Evolutionary conservation across 139 green algal genomes (phyloP).

Genomic region (Ulvella scutata): DNA sequence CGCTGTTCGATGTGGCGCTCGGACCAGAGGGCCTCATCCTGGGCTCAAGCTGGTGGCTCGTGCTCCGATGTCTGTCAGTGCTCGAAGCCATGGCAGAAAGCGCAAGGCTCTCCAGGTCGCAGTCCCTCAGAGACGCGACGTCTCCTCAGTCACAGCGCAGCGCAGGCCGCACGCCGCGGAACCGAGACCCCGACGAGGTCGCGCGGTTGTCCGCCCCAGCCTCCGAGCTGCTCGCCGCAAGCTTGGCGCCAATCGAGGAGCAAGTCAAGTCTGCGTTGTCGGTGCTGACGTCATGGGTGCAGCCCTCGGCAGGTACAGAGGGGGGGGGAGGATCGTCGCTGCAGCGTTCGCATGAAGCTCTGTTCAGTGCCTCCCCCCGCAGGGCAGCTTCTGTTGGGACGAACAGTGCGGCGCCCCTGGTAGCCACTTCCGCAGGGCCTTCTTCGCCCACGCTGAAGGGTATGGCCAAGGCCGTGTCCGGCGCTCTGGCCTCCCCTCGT

Average conservation of each 20-base stretch:
- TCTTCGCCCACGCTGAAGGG: not conserved
- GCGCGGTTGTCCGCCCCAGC: slow-evolving; percentile 4
- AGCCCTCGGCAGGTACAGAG: not conserved
- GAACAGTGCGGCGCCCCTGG: not conserved
- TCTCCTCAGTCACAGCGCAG: not conserved
- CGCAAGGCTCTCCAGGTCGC: slow-evolving; percentile 1
- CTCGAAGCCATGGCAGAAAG: slow-evolving; percentile 41
- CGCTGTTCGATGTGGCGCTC: slow-evolving; percentile 33
- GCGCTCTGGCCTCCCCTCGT: not conserved
- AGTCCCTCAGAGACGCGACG: not conserved
- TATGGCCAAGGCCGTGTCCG: not conserved
- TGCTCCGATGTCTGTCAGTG: slow-evolving; percentile 51
- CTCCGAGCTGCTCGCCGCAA: slow-evolving; percentile 7
- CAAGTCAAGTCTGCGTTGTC: not conserved
- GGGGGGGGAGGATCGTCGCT: too few species aligned
- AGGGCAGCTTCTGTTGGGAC: too few species aligned
- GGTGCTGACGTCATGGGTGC: not conserved
- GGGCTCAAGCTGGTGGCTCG: slow-evolving; percentile 49
- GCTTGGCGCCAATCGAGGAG: not conserved
- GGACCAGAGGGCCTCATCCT: slow-evolving; percentile 43
- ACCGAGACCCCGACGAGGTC: not conserved
- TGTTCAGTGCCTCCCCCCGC: not conserved
- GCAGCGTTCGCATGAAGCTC: not conserved
- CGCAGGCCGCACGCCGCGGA: not conserved
- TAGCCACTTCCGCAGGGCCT: not conserved